Evolutionary conservation across 1,284 basidiomycete species (phyloP), one percentile per base, ranked within the genome.

Genomic region (Cryptococcus sp.): DNA sequence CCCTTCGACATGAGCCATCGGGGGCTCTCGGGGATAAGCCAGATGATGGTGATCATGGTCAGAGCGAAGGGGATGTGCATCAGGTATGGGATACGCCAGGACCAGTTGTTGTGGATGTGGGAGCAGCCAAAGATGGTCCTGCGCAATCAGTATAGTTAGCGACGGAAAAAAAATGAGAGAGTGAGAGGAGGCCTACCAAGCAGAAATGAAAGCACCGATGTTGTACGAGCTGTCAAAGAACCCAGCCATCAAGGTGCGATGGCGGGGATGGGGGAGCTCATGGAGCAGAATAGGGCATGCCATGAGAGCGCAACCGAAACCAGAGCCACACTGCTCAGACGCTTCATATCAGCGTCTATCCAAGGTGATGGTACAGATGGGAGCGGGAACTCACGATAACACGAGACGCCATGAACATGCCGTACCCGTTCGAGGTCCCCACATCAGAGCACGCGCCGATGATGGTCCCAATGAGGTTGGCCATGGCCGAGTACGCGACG

Each of bases 1-100:
- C 74, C 74, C 42, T 71, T 71, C 21, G 69, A 63, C 52, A 74
- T 68, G 49, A 78, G 68, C 71, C 73, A 79, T 48, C 77, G 67
- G 3, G 78, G 78, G 6, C 72, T 74, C 55, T 77, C 69, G 18
- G 76, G 74, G 23, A 68, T 60, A 50, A 62, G 60, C 35, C 52
- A 65, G 40, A 65, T 57, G 5, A 33, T 33, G 16, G 50, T 50
- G 46, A 45, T 28, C 46, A 63, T 57, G 21, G 63, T 43, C 38
- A 60, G 61, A 5, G 67, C 67, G 39, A 70, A 61, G 11, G 66
- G 64, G 48, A 73, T 71, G 12, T 67, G 52, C 52, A 72, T 65
- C 35, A 65, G 55, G 28, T 33, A 33, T 42, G 71, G 71, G n/a
- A 71, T 55, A 43, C 66, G 62, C 69, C 69, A 73, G 3, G 63